These are phyloP conservation scores for Aspergillus fijiensis DNA, from an alignment of 2,329 filamentous ascomycete species.

Conservation along the genomic window DNA sequence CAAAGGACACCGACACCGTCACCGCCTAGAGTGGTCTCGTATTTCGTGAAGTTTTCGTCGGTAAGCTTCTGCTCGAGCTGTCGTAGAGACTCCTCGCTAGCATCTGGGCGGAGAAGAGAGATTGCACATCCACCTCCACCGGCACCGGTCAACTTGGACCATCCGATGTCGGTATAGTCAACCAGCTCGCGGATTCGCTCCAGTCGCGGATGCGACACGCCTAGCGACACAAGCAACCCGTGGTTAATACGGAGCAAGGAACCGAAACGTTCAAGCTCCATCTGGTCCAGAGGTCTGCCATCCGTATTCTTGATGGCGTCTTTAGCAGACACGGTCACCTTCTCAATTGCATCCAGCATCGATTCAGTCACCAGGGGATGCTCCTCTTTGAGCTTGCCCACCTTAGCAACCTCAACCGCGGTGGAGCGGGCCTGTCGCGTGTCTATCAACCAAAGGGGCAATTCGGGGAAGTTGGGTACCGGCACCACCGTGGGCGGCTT, in stretches of 20 bases:
- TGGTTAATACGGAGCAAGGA: conserved; percentile 93
- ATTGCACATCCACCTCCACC: conserved; percentile 96
- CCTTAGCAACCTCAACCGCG: conserved; percentile 80
- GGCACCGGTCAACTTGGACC: conserved; percentile 95
- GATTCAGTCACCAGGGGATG: conserved; percentile 76
- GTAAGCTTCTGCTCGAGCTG: conserved; percentile 65
- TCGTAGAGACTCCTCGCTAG: conserved; percentile 56
- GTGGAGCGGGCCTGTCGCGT: conserved; percentile 87
- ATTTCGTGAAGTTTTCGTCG: conserved; percentile 75
- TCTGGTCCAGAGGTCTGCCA: conserved; percentile 65
- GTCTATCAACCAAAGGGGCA: conserved; percentile 86
- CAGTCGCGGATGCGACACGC: conserved; percentile 89
- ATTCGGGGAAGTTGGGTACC: conserved; percentile 83
- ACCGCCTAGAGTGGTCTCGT: conserved; percentile 85
- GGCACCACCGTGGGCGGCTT: conserved; percentile 75
- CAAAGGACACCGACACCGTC: conserved; percentile 93
- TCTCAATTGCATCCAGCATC: conserved; percentile 82
- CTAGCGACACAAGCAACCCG: conserved; percentile 82
- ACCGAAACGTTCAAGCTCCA: conserved; percentile 71
- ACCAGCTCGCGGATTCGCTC: conserved; percentile 90
- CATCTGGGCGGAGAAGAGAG: conserved; percentile 73
- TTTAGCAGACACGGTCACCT: conserved; percentile 57
- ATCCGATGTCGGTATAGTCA: conserved; percentile 84
- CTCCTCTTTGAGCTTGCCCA: conserved; percentile 66
- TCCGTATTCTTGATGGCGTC: conserved; percentile 57